Evolutionary conservation across 2,329 filamentous ascomycete species (phyloP).

Genomic region (Cryphonectria japonica): DNA sequence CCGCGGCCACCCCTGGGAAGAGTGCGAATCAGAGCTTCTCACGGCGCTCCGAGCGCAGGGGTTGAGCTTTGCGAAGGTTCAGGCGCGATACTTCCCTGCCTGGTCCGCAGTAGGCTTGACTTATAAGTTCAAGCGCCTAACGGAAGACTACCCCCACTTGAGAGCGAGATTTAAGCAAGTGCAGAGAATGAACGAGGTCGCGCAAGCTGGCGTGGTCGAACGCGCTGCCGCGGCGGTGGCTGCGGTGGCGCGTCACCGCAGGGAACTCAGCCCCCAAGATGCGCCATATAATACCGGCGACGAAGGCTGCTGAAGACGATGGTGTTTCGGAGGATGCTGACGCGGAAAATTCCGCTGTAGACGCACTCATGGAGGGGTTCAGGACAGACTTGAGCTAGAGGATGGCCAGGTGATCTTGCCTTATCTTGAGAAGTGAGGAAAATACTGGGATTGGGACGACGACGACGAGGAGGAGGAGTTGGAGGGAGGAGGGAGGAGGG

Average conservation of each 20-base stretch:
- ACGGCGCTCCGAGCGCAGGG: neutral
- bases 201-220: neutral
- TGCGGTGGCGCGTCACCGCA: neutral
- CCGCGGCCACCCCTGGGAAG: slow-evolving; percentile 1
- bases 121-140: neutral
- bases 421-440: neutral
- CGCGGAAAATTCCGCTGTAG: neutral
- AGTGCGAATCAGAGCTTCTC: slow-evolving; percentile 7
- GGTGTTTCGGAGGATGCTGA: neutral
- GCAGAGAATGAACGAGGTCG: neutral
- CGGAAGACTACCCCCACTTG: neutral
- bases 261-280: neutral
- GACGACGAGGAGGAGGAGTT: neutral
- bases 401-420: neutral
- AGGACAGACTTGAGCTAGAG: neutral
- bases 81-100: neutral
- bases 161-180: neutral
- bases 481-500: neutral
- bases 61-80: neutral
- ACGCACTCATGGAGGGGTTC: neutral
- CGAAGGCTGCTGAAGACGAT: neutral
- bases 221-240: neutral
- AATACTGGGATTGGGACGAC: neutral
- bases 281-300: neutral
- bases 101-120: neutral